A percentile compares a stretch with the other conserved stretches of the same genome.
Conservation (phyloP, 106 monocot genomes). For the Triglochin maritima region DNA sequence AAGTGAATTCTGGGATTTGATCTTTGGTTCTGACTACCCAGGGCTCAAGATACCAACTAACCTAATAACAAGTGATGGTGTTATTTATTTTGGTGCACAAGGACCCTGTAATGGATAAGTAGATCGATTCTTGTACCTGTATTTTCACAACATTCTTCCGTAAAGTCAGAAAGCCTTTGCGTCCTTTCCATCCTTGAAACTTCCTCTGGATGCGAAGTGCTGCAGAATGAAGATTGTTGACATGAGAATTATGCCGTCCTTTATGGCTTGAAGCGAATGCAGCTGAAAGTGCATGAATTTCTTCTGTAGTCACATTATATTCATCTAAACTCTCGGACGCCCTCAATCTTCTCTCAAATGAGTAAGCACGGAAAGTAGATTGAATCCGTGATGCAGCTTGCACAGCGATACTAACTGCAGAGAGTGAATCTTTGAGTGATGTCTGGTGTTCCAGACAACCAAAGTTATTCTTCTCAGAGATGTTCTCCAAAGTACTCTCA, state of each 20-base stretch:
- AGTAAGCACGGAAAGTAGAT: conserved; percentile 59
- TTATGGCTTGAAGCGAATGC: conserved; percentile 16
- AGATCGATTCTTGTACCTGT: conserved; percentile 33
- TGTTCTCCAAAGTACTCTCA: conserved; percentile 35
- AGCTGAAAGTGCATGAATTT: conserved; percentile 33
- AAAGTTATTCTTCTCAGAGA: conserved; percentile 24
- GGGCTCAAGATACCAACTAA: too few relatives aligned
- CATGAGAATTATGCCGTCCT: conserved; percentile 5
- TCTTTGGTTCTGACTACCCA: too few relatives aligned
- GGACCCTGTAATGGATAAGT: too few relatives aligned
- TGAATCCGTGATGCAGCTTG: conserved; percentile 78
- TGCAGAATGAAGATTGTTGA: conserved; percentile 22
- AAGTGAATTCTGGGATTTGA: too few relatives aligned
- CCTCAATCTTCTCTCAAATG: conserved; percentile 44
- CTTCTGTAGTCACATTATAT: conserved; percentile 34
- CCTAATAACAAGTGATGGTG: too few relatives aligned
- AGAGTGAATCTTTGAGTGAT: conserved; percentile 51
- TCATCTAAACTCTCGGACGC: conserved; percentile 21
- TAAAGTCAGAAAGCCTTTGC: conserved; percentile 36
- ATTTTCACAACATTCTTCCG: conserved; percentile 59
- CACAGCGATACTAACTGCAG: conserved; percentile 57
- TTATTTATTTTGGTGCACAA: too few relatives aligned
- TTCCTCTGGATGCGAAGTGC: conserved; percentile 62
- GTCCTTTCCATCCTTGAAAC: conserved; percentile 60
- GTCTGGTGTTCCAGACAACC: conserved; percentile 42